These are phyloP conservation scores for Ruellia speciosa DNA, from an alignment of 305 asterid genomes.

Conservation along the genomic window DNA sequence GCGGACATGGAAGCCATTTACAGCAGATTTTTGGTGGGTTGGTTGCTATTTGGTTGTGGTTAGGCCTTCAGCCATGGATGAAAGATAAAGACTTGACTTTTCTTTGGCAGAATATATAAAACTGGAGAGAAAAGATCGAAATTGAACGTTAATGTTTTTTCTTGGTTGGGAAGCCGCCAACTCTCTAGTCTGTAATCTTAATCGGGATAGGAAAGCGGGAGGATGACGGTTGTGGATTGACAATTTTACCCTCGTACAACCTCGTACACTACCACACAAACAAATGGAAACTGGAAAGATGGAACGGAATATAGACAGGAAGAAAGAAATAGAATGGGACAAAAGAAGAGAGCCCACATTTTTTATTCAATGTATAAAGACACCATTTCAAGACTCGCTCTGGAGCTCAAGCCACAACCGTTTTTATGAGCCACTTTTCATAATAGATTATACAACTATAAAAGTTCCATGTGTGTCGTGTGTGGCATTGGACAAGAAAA, in stretches of 20 bases:
- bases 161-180: slow-evolving; percentile 25
- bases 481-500: no score
- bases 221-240: slow-evolving; percentile 22
- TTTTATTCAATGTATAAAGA: no score
- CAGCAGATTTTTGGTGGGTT: slow-evolving; percentile 3
- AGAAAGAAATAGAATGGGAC: no score
- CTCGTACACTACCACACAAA: not conserved
- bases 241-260: slow-evolving; percentile 18
- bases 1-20: slow-evolving; percentile 60
- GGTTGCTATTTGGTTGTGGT: not conserved
- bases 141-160: slow-evolving; percentile 17
- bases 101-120: not conserved
- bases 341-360: no score
- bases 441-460: no score
- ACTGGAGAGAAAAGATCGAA: not conserved
- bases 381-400: no score
- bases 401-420: no score
- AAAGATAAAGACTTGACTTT: not conserved
- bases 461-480: no score
- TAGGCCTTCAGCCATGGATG: slow-evolving; percentile 34
- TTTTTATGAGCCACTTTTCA: no score
- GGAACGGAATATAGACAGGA: no score
- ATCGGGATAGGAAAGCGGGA: slow-evolving; percentile 19
- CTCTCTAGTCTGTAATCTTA: no score
- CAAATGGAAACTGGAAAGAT: no score